A percentile compares a stretch with the other conserved stretches of the same genome.
Evolutionary conservation across 1,139 yeast species (phyloP).

Genomic region (Geotrichum cucujoidarum): DNA sequence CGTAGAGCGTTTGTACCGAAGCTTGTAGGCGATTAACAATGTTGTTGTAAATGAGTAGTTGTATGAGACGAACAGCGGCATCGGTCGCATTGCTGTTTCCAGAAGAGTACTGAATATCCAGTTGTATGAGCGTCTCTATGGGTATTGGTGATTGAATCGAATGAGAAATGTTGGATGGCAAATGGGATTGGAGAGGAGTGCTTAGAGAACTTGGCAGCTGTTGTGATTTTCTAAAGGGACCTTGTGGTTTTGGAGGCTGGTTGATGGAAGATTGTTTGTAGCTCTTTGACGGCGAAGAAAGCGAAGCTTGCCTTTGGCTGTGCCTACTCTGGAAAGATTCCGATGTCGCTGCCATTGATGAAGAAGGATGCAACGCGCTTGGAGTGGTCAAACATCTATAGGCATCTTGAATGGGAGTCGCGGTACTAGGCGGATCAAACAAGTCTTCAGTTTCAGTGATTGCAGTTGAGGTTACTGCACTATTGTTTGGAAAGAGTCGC

Average conservation of each 20-base stretch:
- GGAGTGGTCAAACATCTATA: conserved; percentile 17
- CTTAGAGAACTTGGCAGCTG: conserved; percentile 6
- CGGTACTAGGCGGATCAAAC: background rate
- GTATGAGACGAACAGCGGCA: conserved; percentile 26
- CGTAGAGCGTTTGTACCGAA: conserved; percentile 23
- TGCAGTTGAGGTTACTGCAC: too few species aligned
- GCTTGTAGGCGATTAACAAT: conserved; percentile 27
- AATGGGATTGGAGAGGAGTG: conserved; percentile 6
- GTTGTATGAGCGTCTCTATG: conserved; percentile 25
- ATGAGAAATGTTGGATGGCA: conserved; percentile 11
- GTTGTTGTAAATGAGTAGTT: conserved; percentile 26
- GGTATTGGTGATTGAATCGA: conserved; percentile 15
- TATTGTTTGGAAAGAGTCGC: too few species aligned
- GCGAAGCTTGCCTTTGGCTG: conserved; percentile 15
- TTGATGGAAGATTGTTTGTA: conserved; percentile 8
- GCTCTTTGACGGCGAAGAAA: conserved; percentile 13
- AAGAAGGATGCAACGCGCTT: conserved; percentile 14
- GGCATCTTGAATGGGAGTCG: conserved; percentile 12
- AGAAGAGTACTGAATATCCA: conserved; percentile 23
- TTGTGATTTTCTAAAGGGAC: conserved; percentile 10
- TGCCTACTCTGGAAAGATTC: conserved; percentile 8
- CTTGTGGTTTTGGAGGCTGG: conserved; percentile 1
- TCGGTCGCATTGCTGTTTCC: conserved; percentile 21
- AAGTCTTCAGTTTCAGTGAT: conserved; percentile 6
- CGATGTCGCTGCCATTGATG: conserved; percentile 1